Conservation (phyloP, 331 rosid species). For the Quercus phellos region DNA sequence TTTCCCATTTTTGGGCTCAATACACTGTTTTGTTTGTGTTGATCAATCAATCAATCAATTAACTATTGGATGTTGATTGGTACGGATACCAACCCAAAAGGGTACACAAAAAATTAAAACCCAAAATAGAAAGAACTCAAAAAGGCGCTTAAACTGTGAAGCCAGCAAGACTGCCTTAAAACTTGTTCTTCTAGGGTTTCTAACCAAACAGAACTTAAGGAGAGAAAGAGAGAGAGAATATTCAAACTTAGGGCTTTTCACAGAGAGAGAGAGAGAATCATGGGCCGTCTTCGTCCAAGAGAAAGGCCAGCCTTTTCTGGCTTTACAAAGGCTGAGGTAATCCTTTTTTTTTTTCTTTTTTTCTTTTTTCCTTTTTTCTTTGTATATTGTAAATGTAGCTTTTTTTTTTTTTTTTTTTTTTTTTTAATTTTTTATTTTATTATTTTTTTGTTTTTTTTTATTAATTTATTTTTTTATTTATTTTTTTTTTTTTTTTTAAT, state of each 20-base stretch:
- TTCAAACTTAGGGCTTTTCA: neutral
- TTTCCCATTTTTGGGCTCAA: too few species aligned
- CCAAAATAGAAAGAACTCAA: neutral
- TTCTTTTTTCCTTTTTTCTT: too few species aligned
- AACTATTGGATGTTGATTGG: too few species aligned
- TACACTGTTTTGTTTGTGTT: too few species aligned
- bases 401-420: too few species aligned
- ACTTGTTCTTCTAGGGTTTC: slow-evolving; percentile 7
- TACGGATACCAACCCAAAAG: neutral
- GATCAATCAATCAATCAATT: too few species aligned
- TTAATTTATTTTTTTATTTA: too few species aligned
- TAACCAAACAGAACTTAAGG: neutral
- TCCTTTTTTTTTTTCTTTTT: neutral
- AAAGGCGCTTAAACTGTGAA: neutral
- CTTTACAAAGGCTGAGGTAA: slow-evolving; percentile 76
- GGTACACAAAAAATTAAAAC: neutral
- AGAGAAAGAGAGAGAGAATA: neutral
- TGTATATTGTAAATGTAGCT: neutral
- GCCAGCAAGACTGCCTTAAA: neutral
- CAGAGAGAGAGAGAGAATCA: neutral
- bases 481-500: too few species aligned
- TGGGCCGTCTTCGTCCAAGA: slow-evolving; percentile 95
- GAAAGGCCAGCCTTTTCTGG: slow-evolving; percentile 53
- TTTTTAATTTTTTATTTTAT: too few species aligned
- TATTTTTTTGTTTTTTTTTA: too few species aligned